Evolutionary conservation across 2,329 filamentous ascomycete genomes (phyloP).

Genomic region (Teratosphaeria pseudoeucalypti): DNA sequence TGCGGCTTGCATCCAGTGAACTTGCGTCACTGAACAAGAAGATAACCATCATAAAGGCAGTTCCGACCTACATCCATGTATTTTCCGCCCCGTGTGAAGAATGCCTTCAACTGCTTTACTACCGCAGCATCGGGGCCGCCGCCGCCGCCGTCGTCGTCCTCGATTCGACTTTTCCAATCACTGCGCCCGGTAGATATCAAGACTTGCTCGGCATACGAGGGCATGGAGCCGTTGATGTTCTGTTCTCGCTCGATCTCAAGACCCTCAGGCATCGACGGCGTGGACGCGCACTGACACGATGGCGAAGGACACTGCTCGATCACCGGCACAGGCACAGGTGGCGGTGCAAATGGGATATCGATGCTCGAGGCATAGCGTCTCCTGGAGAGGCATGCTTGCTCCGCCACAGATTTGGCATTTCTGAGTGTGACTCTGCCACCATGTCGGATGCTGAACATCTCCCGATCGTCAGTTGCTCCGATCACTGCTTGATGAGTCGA

Average conservation of each 20-base stretch:
- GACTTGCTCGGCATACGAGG: slow-evolving; percentile 70
- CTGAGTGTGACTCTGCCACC: neutral
- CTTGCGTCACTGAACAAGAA: neutral
- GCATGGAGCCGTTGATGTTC: slow-evolving; percentile 65
- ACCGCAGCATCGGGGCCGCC: slow-evolving; percentile 35
- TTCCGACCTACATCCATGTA: slow-evolving; percentile 35
- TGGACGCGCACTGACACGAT: slow-evolving; percentile 64
- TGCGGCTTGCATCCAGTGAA: neutral
- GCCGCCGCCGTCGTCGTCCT: slow-evolving; percentile 53
- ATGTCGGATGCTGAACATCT: neutral
- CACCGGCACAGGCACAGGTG: slow-evolving; percentile 39
- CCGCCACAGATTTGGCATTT: neutral
- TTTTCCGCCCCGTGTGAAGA: slow-evolving; percentile 32
- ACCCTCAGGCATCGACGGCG: slow-evolving; percentile 51
- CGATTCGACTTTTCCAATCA: slow-evolving; percentile 77
- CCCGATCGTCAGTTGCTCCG: neutral
- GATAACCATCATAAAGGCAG: neutral
- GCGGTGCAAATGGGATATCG: slow-evolving; percentile 21
- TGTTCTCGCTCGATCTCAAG: slow-evolving; percentile 65
- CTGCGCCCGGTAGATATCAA: slow-evolving; percentile 68
- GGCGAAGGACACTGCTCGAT: slow-evolving; percentile 58
- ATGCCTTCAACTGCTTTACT: slow-evolving; percentile 58
- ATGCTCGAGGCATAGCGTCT: slow-evolving; percentile 20
- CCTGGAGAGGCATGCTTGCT: neutral
- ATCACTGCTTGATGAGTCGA: neutral